A percentile compares a stretch with the other conserved stretches of the same genome.
phyloP scores from a whole-genome alignment of 345 rosid genomes.

The Cardamine chenopodiifolia region DNA sequence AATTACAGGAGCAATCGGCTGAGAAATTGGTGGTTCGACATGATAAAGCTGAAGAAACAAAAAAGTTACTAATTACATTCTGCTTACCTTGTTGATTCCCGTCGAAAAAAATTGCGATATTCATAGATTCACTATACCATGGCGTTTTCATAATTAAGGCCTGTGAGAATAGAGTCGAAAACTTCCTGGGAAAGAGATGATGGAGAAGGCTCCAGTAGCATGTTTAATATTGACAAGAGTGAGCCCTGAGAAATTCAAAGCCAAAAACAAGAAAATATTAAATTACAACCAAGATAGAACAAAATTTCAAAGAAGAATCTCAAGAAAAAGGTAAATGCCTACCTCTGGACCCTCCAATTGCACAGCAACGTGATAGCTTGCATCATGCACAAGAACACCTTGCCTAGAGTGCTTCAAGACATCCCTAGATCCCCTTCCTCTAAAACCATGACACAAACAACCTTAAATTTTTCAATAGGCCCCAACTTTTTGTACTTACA shows the following conservation, averaged over 20 bases:
- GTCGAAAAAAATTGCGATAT: not conserved
- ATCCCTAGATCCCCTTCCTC: constrained; percentile 94
- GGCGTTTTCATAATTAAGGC: constrained; percentile 59
- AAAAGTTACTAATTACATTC: not conserved
- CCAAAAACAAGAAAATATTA: constrained; percentile 21
- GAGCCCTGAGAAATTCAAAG: constrained; percentile 52
- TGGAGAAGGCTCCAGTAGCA: constrained; percentile 64
- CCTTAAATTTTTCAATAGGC: not conserved
- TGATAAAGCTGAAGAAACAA: constrained; percentile 65
- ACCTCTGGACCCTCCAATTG: constrained; percentile 85
- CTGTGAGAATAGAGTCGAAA: constrained; percentile 57
- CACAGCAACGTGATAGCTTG: constrained; percentile 61
- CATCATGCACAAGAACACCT: constrained; percentile 78
- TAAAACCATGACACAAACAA: constrained; percentile 42
- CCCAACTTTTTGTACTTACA: not conserved
- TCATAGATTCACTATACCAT: constrained; percentile 54
- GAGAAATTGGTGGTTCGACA: constrained; percentile 56
- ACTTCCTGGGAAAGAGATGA: constrained; percentile 46
- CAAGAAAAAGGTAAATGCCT: constrained; percentile 43
- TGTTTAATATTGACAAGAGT: constrained; percentile 54
- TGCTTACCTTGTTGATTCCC: not conserved
- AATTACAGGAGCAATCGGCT: constrained; percentile 65
- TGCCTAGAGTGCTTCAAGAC: constrained; percentile 65
- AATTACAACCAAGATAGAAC: not conserved
- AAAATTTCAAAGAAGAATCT: not conserved